These are phyloP conservation scores for Pulicaria dysenterica DNA, from an alignment of 129 eudicot species.

Conservation along the genomic window DNA sequence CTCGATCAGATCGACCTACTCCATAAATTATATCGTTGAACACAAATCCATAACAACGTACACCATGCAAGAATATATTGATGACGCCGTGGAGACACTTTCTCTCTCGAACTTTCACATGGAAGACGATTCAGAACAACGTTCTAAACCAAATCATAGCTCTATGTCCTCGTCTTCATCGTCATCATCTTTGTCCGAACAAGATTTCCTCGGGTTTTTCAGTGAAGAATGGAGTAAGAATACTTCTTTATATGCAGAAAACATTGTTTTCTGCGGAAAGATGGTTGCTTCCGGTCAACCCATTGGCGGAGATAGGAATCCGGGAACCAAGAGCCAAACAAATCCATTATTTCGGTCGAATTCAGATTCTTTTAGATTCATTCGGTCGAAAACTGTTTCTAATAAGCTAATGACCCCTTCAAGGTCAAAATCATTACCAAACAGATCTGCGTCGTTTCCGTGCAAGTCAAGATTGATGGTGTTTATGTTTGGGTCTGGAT, in stretches of 20 bases:
- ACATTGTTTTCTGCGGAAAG: conserved; percentile 31
- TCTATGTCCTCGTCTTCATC: conserved; percentile 6
- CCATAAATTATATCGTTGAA: not conserved
- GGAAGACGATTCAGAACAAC: conserved; percentile 14
- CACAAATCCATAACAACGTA: conserved; percentile 13
- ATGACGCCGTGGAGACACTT: conserved; percentile 35
- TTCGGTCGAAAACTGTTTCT: conserved; percentile 22
- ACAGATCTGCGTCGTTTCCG: conserved; percentile 26
- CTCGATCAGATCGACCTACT: not conserved
- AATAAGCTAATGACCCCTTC: not conserved
- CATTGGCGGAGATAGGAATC: not conserved
- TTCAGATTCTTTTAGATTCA: conserved; percentile 34
- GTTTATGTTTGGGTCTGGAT: conserved; percentile 49
- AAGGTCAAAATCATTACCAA: conserved; percentile 41
- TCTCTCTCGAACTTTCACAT: conserved; percentile 34
- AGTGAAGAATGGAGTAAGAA: conserved; percentile 26
- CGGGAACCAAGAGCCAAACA: conserved; percentile 7
- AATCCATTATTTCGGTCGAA: conserved; percentile 26
- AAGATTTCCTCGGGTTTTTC: conserved; percentile 37
- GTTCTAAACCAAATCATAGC: not conserved
- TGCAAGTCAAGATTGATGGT: conserved; percentile 47
- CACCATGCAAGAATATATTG: conserved; percentile 29
- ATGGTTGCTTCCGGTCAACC: conserved; percentile 31
- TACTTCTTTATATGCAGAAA: conserved; percentile 8
- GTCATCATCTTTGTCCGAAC: conserved; percentile 28